Evolutionary conservation across 2,329 filamentous ascomycete species (phyloP), one percentile per base, ranked within the genome.

Genomic region (Pyrenophora seminiperda): DNA sequence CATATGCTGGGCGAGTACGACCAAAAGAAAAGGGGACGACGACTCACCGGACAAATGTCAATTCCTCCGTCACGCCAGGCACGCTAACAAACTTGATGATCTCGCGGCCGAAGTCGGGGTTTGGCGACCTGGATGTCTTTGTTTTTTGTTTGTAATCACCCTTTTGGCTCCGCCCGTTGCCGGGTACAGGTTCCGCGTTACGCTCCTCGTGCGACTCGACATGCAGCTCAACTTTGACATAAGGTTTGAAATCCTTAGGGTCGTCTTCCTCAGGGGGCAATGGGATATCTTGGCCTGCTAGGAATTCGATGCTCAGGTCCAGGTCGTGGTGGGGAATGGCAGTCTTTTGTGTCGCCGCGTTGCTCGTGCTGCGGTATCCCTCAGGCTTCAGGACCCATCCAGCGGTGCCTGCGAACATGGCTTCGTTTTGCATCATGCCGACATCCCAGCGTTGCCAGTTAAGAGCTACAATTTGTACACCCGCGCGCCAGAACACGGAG

Each of bases 391-490:
- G 79, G 2, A 92, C 84, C 89, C 90, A 97, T 32, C 93, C 92
- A 33, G 83, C 77, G 41, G 89, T 88, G 7, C 85, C 89, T 1
- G 85, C 82, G 73, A 96, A 96, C 90, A 96, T 94, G 61, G 85
- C 92, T 67, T 94, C 87, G 67, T 97, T 97, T 11, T 96, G 81
- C 93, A 97, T 97, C 87, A 95, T 95, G 24, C 90, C 91, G 61
- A 90, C 88, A 65, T 97, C 91, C 72, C 89, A 86, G 54, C 86
- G 87, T 73, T 97, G 92, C 90, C 92, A 97, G 75, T 97, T 97
- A 53, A 97, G 78, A 0, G 92, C 92, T 1, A 95, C 91, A 61
- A 97, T 87, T 73, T 97, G 92, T 3, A 95, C 87, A 11, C 92
- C 92, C 58, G 90, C 87, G 24, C 90, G 83, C 92, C 92, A 97